Conservation (phyloP, 768 basidiomycete species). For the Mrakia blollopis region DNA sequence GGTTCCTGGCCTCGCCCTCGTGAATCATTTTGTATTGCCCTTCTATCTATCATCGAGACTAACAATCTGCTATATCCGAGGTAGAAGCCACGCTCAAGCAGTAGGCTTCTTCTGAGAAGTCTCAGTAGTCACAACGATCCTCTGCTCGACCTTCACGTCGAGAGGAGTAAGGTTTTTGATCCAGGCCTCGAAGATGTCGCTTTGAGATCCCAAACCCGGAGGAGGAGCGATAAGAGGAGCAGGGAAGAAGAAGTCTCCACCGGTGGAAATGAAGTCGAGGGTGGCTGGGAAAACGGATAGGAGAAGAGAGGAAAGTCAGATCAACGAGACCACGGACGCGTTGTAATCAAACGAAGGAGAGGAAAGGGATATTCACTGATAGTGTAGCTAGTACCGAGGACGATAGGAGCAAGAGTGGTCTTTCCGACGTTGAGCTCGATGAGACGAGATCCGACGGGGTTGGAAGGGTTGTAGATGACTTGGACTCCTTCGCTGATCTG, state of each 20-base stretch:
- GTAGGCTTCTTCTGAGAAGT: constrained; percentile 28
- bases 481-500: constrained; percentile 37
- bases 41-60: no score
- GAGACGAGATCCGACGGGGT: constrained; percentile 36
- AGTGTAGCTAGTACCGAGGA: constrained; percentile 36
- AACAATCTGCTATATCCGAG: no score
- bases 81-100: no score
- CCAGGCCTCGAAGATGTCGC: constrained; percentile 36
- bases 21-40: no score
- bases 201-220: constrained; percentile 31
- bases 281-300: constrained; percentile 10
- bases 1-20: no score
- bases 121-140: constrained; percentile 35
- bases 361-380: constrained; percentile 19
- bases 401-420: constrained; percentile 26
- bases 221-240: constrained; percentile 22
- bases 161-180: constrained; percentile 34
- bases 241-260: constrained; percentile 36
- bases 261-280: constrained; percentile 38
- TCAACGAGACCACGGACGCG: not conserved
- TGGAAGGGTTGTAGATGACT: constrained; percentile 37
- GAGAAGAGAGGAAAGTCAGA: not conserved
- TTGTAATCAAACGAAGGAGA: not conserved
- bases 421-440: constrained; percentile 36
- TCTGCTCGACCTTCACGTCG: constrained; percentile 29